Evolutionary conservation across 208 protist species (phyloP), one percentile per base, ranked within the genome.

Genomic region (Perkinsela sp.): DNA sequence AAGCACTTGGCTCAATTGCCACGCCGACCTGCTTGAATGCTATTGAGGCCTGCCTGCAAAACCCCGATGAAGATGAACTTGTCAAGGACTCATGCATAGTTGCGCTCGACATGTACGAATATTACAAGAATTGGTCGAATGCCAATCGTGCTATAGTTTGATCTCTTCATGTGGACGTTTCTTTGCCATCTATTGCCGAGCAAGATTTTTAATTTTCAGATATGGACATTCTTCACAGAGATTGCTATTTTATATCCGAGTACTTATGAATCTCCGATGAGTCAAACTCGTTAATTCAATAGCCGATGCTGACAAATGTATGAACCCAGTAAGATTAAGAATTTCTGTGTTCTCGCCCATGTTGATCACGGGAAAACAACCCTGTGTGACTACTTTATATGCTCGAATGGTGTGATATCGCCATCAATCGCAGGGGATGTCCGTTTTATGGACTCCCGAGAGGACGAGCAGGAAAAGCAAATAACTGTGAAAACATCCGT

Each of bases 401-500:
- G 92, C 15, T 85, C 80, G 40, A 98, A 97, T 79, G 94, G 94
- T 48, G 96, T 99, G 68, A 96, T 99, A 15, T 95, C 90, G 0
- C 75, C 75, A 29, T 83, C 93, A 67, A 78, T 98, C 68, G 94
- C 95, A 1, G 96, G 96, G 15, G 90, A 96, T 73, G 82, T 98
- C 66, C 87, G 94, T 13, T 96, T 97, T 74, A 79, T 98, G 32
- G 96, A 99, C 78, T 94, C 82, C 28, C 82, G 88, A 28, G 80
- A 85, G 16, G 93, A 96, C 66, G 96, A 99, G 75, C 95, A 98
- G 76, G 90, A 97, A 73, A 84, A 94, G 6, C 79, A 85, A 71
- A 99, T 99, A 73, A 99, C 96, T 29, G 98, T 99, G 94, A 98
- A 98, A 80, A 87, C 94, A 0, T 96, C 89, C 71, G 91, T 92